Percentiles rank a stretch among this genome's conserved stretches.
Conservation (phyloP, 1,139 yeast species). For the Protomyces pachydermus region DNA sequence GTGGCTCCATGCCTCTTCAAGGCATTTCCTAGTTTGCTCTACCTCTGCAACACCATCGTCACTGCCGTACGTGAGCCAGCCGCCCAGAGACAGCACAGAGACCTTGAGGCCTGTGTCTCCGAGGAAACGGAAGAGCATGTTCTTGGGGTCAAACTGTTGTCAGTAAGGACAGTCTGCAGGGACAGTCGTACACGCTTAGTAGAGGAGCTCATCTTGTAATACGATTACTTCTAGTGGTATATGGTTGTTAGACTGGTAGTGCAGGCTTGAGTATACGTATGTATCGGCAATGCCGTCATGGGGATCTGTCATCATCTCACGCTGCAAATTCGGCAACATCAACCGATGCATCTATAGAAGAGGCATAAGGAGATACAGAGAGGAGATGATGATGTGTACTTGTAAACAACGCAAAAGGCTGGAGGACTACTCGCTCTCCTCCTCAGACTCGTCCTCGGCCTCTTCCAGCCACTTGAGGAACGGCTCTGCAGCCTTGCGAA, state of each 20-base stretch:
- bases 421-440: slow-evolving; percentile 32
- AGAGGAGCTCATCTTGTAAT: neutral
- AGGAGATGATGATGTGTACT: neutral
- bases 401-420: neutral
- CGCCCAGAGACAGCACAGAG: slow-evolving; percentile 40
- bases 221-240: neutral
- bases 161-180: neutral
- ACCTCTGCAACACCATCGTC: slow-evolving; percentile 35
- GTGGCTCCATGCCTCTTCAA: slow-evolving; percentile 38
- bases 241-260: neutral
- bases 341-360: too few relatives aligned
- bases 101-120: slow-evolving; percentile 40
- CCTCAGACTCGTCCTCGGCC: slow-evolving; percentile 67
- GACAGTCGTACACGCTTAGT: neutral
- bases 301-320: too few relatives aligned
- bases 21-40: slow-evolving; percentile 37
- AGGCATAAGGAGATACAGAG: neutral
- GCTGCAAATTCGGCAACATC: too few relatives aligned
- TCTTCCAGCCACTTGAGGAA: slow-evolving; percentile 90
- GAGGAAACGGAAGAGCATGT: slow-evolving; percentile 39
- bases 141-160: slow-evolving; percentile 31
- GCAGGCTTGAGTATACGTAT: neutral
- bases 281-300: too few relatives aligned
- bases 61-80: slow-evolving; percentile 40
- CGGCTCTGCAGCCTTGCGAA: slow-evolving; percentile 93